Evolutionary conservation across 140 eudicot genomes (phyloP).

Genomic region (Erigeron philadelphicus): DNA sequence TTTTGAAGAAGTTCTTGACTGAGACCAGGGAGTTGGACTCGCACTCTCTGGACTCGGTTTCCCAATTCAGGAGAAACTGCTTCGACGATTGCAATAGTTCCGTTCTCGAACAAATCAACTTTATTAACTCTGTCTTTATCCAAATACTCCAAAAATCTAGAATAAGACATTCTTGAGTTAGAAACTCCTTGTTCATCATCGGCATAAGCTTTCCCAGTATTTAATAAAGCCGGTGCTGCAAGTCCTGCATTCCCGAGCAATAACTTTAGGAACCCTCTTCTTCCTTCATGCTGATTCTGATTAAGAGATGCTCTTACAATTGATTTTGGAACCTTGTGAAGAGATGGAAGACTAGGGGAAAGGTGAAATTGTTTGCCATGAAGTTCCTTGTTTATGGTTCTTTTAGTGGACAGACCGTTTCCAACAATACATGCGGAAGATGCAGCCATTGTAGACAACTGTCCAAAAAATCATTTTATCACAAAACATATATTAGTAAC

Average conservation of each 20-base stretch:
- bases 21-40: constrained; percentile 94
- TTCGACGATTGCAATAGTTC: constrained; percentile 90
- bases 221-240: constrained; percentile 52
- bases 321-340: constrained; percentile 36
- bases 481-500: neutral
- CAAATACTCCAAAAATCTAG: constrained; percentile 82
- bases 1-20: constrained; percentile 94
- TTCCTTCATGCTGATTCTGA: constrained; percentile 48
- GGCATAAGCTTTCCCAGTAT: constrained; percentile 51
- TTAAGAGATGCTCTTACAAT: constrained; percentile 52
- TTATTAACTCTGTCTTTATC: constrained; percentile 81
- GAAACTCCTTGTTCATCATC: constrained; percentile 86
- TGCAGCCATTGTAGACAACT: constrained; percentile 50
- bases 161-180: constrained; percentile 94
- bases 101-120: constrained; percentile 87
- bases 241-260: constrained; percentile 67
- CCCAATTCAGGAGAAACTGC: constrained; percentile 94
- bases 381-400: constrained; percentile 32
- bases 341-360: constrained; percentile 41
- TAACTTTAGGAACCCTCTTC: constrained; percentile 69
- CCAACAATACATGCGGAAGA: constrained; percentile 71
- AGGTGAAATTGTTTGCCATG: constrained; percentile 37
- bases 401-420: constrained; percentile 50
- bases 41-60: constrained; percentile 83
- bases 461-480: neutral